A percentile compares a stretch with the other conserved stretches of the same genome.
Conservation (phyloP, 2,329 filamentous ascomycete genomes). For the Xylariales sp. region DNA sequence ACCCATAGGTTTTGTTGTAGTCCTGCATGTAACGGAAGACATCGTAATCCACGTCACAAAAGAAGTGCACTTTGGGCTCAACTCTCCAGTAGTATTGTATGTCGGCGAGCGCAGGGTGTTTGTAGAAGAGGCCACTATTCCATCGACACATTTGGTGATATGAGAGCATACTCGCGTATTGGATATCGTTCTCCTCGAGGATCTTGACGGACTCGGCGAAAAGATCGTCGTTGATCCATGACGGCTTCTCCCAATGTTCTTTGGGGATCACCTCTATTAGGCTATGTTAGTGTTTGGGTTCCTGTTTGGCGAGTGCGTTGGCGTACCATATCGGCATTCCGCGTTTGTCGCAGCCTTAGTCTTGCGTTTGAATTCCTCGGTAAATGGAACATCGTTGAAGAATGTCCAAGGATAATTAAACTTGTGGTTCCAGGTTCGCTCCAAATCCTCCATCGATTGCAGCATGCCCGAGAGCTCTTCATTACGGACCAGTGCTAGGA, state of each 20-base stretch:
- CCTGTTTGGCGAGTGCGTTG: slow-evolving; percentile 6
- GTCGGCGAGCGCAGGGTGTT: slow-evolving; percentile 86
- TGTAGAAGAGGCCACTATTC: slow-evolving; percentile 99
- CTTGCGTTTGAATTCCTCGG: slow-evolving; percentile 88
- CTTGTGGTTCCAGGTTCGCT: slow-evolving; percentile 96
- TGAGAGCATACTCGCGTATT: slow-evolving; percentile 88
- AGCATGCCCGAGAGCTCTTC: slow-evolving; percentile 87
- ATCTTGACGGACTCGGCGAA: slow-evolving; percentile 87
- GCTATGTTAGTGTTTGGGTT: slow-evolving; percentile 44
- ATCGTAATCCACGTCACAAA: slow-evolving; percentile 98
- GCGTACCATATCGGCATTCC: slow-evolving; percentile 81
- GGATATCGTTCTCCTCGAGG: slow-evolving; percentile 84
- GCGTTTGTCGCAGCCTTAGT: slow-evolving; percentile 88
- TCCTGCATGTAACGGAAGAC: slow-evolving; percentile 98
- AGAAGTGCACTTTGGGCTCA: slow-evolving; percentile 98
- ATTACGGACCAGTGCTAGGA: slow-evolving; percentile 92
- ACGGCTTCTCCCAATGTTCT: slow-evolving; percentile 92
- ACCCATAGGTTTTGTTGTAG: slow-evolving; percentile 98
- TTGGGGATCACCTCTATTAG: slow-evolving; percentile 85
- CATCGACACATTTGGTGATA: slow-evolving; percentile 99
- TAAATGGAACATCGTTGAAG: slow-evolving; percentile 96
- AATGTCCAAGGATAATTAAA: slow-evolving; percentile 99
- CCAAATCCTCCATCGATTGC: slow-evolving; percentile 88
- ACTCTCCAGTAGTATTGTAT: slow-evolving; percentile 98
- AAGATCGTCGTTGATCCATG: slow-evolving; percentile 91